phyloP scores from a whole-genome alignment of 768 basidiomycete genomes.

The Termitomyces sp. region DNA sequence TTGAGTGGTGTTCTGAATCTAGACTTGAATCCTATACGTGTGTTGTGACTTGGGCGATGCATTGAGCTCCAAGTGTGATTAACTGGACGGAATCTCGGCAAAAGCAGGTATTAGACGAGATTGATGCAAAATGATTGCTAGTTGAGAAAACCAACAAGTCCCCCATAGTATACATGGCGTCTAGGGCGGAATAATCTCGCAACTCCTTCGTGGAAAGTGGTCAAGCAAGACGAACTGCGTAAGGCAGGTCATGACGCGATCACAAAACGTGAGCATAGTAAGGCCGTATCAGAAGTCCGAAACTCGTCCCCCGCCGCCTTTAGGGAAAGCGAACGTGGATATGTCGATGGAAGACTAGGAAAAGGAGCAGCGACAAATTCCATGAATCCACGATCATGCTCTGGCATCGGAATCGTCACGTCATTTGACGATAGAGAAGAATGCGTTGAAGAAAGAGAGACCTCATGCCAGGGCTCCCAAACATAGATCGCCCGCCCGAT shows the following conservation, averaged over 20 bases:
- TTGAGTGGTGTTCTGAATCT: too few relatives aligned
- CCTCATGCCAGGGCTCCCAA: slow-evolving; percentile 49
- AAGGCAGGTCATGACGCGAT: slow-evolving; percentile 10
- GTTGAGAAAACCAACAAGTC: too few relatives aligned
- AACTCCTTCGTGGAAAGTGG: neutral
- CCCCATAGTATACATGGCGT: too few relatives aligned
- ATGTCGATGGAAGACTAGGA: slow-evolving; percentile 18
- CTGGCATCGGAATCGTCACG: neutral
- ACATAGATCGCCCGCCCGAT: slow-evolving; percentile 36
- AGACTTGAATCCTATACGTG: too few relatives aligned
- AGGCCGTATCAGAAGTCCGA: slow-evolving; percentile 14
- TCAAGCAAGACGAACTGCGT: neutral
- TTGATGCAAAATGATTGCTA: too few relatives aligned
- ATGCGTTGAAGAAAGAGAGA: slow-evolving; percentile 18
- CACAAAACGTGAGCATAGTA: slow-evolving; percentile 29
- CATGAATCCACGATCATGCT: neutral
- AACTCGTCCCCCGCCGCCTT: slow-evolving; percentile 14
- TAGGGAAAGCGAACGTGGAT: slow-evolving; percentile 20
- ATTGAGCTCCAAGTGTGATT: too few relatives aligned
- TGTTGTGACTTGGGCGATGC: too few relatives aligned
- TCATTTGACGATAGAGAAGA: neutral
- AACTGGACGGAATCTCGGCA: too few relatives aligned
- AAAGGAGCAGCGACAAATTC: slow-evolving; percentile 3
- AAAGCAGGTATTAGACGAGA: too few relatives aligned
- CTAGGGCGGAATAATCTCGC: too few relatives aligned